Conservation (phyloP, 1,139 yeast genomes). For the Yamadazyma membranifaciens region DNA sequence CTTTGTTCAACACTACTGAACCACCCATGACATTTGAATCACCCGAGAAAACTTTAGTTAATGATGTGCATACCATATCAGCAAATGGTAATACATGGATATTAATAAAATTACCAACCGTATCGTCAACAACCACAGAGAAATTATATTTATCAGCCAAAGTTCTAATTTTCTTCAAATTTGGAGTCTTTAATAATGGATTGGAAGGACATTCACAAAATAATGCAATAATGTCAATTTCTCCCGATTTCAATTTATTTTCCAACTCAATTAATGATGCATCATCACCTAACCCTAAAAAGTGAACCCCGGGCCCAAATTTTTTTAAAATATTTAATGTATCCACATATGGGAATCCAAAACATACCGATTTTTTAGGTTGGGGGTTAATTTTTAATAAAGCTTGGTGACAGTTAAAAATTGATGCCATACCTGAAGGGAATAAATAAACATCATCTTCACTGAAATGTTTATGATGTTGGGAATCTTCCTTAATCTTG, state of each 20-base stretch:
- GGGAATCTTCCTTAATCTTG: conserved; percentile 26
- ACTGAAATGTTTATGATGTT: conserved; percentile 21
- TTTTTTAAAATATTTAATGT: conserved; percentile 80
- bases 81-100: conserved; percentile 78
- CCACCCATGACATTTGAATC: conserved; percentile 97
- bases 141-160: conserved; percentile 71
- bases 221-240: conserved; percentile 59
- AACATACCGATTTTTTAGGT: conserved; percentile 74
- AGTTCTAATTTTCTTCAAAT: conserved; percentile 58
- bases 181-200: conserved; percentile 83
- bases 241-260: conserved; percentile 57
- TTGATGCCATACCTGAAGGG: conserved; percentile 93
- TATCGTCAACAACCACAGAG: conserved; percentile 85
- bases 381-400: conserved; percentile 33
- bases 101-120: conserved; percentile 87
- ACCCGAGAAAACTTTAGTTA: conserved; percentile 91
- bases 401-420: conserved; percentile 78
- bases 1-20: conserved; percentile 73
- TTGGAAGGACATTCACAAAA: conserved; percentile 95
- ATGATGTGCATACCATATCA: conserved; percentile 81
- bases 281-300: conserved; percentile 82
- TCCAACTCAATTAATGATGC: conserved; percentile 68
- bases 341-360: conserved; percentile 95
- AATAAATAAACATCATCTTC: conserved; percentile 75
- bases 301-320: conserved; percentile 86